Conservation (phyloP, 306 rosid genomes). For the Prunus persica region DNA sequence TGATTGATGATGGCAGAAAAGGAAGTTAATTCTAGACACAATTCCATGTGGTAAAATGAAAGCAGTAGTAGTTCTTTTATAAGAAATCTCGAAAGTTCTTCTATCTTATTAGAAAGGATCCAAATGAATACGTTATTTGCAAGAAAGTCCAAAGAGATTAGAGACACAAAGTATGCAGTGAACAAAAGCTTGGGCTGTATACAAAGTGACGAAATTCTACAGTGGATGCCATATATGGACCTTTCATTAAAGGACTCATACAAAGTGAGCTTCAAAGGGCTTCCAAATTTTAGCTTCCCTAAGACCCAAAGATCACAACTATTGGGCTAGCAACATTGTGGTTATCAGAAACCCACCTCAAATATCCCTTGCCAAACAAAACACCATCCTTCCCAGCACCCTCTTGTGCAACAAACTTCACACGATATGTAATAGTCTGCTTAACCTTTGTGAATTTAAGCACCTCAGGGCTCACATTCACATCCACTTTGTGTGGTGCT, state of each 20-base stretch:
- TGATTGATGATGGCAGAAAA: neutral
- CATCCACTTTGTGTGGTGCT: conserved; percentile 20
- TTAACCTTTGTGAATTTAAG: conserved; percentile 40
- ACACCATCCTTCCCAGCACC: conserved; percentile 1
- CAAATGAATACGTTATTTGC: neutral
- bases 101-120: neutral
- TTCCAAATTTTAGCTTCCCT: neutral
- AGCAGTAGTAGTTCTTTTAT: too few species aligned
- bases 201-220: too few species aligned
- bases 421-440: conserved; percentile 25
- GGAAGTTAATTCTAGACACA: neutral
- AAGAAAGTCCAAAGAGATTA: too few species aligned
- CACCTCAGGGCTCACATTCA: conserved; percentile 19
- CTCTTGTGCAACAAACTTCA: conserved; percentile 25
- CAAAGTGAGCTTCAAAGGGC: neutral
- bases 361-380: conserved; percentile 32
- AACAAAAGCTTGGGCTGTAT: too few species aligned
- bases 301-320: conserved; percentile 14
- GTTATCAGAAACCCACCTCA: conserved; percentile 39
- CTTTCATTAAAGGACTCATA: neutral
- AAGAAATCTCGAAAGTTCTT: neutral
- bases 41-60: neutral
- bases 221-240: too few species aligned
- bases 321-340: conserved; percentile 45
- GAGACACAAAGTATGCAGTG: too few species aligned